Evolutionary conservation across 352 stramenopile genomes (phyloP), one percentile per base, ranked within the genome.

Genomic region (Elongisporangium undulatum): DNA sequence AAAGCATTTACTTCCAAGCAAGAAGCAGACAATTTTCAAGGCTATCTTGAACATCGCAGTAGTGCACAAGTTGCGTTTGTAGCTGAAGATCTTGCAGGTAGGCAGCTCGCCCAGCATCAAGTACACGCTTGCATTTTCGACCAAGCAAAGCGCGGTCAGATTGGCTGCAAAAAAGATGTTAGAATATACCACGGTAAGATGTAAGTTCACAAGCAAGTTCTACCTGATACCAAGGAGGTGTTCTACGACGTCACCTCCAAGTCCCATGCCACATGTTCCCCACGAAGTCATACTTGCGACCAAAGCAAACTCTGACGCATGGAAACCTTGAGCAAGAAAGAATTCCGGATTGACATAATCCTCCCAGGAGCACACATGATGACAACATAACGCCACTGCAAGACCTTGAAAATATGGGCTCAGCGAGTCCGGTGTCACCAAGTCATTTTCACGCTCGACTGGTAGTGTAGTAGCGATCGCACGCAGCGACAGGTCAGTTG

Each of bases 21-120:
- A 94, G 73, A 20, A 94, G 60, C 51, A 94, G 61, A 53, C 85
- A 94, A 57, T 94, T 94, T 56, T 94, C 85, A 34, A 94, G 74
- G 51, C 82, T 94, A 49, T 92, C 85, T 12, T 64, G 59, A 16
- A 79, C 74, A 41, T 85, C 72, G 54, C 85, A 94, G 71, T 94
- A 94, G 60, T 94, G 77, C 17, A 94, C 79, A 20, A 94, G 72
- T 49, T 84, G 72, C 23, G 82, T 85, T 34, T 89, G 66, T 16
- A 94, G 53, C 48, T 77, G 67, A 2, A 77, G 64, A 7, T 74
- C 55, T 50, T 65, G 53, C 17, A 94, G 63, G 51, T 84, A 94
- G 29, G 65, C 69, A 4, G 77, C 74, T n/a, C 85, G 79, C 0
- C 85, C 85, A 29, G 80, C 75, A 55, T 94, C 82, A 8, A 94